Evolutionary conservation across 257 asterid species (phyloP), one percentile per base, ranked within the genome.

Genomic region (Solanum chiquidenum): DNA sequence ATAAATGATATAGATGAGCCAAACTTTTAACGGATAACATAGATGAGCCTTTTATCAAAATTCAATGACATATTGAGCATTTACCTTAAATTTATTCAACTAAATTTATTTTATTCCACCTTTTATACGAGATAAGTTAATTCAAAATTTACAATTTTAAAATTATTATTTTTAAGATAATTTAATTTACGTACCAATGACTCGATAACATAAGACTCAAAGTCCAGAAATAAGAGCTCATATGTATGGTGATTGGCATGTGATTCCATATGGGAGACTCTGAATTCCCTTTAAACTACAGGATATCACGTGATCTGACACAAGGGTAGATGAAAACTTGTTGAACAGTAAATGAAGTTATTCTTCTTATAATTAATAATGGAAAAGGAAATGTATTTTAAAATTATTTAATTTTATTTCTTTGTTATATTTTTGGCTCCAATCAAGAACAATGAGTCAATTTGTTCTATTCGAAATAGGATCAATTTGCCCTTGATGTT

Each of bases 301-400:
- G 90, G 46, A 11, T 21, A 87, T 94, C 95, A 93, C 96, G 95
- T 93, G 98, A 91, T 49, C 27, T 42, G 49, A 20, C 84, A 90
- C 89, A 89, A 89, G 2, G 31, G 88, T 58, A 46, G 83, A 90
- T 84, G 21, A 5, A 49, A 82, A 82, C n/a, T 94, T 90, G 91
- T 90, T 93, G 88, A 89, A 90, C 93, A 87, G 37, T 86, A 89
- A 79, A 87, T 40, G 31, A 8, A 9, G 29, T 25, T 6, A 3
- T 60, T 37, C 37, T 62, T 62, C 31, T 62, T n/a, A n/a, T 21
- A n/a, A 27, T 27, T 12, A 27, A 9, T 62, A 62, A 68, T 18
- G 8, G 31, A n/a, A n/a, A 64, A 10, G 16, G 33, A 10, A 55
- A 7, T 55, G 8, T 4, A 62, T 62, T 62, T 62, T n/a, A 10